Percentiles rank a stretch among this genome's conserved stretches.
These are phyloP conservation scores for Kernera saxatilis DNA, from an alignment of 345 rosid species.

Conservation along the genomic window DNA sequence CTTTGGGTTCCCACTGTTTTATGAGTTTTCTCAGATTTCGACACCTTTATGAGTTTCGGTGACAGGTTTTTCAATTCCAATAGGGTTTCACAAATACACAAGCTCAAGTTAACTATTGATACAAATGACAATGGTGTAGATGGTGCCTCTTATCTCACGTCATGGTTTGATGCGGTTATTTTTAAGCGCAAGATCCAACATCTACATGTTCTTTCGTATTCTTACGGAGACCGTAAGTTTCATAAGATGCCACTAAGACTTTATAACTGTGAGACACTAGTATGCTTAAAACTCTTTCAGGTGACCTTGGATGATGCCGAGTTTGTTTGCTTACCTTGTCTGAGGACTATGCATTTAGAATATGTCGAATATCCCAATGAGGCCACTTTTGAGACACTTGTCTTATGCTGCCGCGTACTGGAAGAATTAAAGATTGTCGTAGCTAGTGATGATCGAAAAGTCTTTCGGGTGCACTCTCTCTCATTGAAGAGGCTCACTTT, in stretches of 20 bases:
- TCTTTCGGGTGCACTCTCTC: background rate
- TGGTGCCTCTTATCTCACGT: background rate
- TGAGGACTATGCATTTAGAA: background rate
- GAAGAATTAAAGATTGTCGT: background rate
- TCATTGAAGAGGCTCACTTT: background rate
- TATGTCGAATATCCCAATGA: background rate
- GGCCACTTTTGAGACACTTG: background rate
- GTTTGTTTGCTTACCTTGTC: conserved; percentile 6
- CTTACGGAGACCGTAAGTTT: no score
- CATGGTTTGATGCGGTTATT: conserved; percentile 10
- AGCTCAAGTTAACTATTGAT: background rate
- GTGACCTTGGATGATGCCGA: background rate
- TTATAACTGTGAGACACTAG: background rate
- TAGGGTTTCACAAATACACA: background rate
- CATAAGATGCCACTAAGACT: background rate
- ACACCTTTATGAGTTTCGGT: background rate
- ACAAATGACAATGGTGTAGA: background rate
- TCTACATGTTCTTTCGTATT: background rate
- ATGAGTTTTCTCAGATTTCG: background rate
- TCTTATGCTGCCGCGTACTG: background rate
- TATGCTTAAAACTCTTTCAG: background rate
- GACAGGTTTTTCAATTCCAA: background rate
- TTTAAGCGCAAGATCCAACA: background rate
- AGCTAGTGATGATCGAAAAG: background rate
- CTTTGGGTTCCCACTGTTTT: no score